phyloP scores from a whole-genome alignment of 495 filamentous ascomycete species.

The Bombardia bombarda region DNA sequence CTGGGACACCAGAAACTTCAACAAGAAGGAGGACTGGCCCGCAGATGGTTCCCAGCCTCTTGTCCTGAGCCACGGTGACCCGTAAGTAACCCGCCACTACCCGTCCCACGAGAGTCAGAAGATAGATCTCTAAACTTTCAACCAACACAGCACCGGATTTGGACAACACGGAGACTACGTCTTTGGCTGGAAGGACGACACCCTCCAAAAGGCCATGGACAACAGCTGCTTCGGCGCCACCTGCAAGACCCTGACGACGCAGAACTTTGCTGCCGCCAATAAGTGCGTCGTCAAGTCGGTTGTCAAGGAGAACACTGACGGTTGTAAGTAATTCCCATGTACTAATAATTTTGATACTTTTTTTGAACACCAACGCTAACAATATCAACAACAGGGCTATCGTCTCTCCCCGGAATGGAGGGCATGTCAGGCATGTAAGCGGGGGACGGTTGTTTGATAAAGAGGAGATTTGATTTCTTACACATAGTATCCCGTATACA shows the following conservation, averaged over 20 bases:
- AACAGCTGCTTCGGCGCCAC: slow-evolving; percentile 31
- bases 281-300: slow-evolving; percentile 30
- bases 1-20: slow-evolving; percentile 42
- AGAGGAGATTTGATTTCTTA: too few species aligned
- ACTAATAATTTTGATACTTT: too few species aligned
- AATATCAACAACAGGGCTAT: too few species aligned
- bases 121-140: background rate
- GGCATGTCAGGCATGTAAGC: too few species aligned
- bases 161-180: slow-evolving; percentile 43
- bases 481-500: too few species aligned
- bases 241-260: slow-evolving; percentile 28
- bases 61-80: slow-evolving; percentile 37
- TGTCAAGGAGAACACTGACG: slow-evolving; percentile 36
- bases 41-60: slow-evolving; percentile 40
- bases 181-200: slow-evolving; percentile 42
- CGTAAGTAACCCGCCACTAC: slow-evolving; percentile 3
- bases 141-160: slow-evolving; percentile 11
- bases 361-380: too few species aligned
- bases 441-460: too few species aligned
- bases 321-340: too few species aligned
- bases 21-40: slow-evolving; percentile 37
- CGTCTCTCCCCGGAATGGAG: too few species aligned
- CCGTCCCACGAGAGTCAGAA: background rate
- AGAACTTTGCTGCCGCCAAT: slow-evolving; percentile 27
- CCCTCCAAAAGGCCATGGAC: slow-evolving; percentile 45